Percentiles rank a stretch among this genome's conserved stretches.
phyloP scores from a whole-genome alignment of 345 rosid species.

The Citrus sinensis region DNA sequence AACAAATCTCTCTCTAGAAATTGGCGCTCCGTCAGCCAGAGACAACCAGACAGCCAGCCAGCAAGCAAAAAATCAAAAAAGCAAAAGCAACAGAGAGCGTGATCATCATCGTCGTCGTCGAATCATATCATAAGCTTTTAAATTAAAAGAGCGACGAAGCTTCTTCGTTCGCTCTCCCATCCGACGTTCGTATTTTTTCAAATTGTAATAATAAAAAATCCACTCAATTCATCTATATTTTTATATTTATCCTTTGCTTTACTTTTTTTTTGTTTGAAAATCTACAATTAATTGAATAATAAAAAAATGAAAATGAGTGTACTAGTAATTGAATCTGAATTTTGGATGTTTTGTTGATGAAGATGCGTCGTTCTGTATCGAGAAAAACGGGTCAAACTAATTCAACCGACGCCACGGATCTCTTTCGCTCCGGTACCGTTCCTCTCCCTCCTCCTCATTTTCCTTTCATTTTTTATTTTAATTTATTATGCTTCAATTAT shows the following conservation, averaged over 20 bases:
- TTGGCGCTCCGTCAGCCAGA: not conserved
- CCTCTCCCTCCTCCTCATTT: not conserved
- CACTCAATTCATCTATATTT: not conserved
- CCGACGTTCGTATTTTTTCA: not conserved
- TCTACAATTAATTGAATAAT: too few relatives aligned
- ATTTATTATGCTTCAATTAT: not conserved
- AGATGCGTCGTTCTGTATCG: conserved; percentile 90
- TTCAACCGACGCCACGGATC: conserved; percentile 71
- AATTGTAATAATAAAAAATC: not conserved
- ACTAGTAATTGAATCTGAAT: too few relatives aligned
- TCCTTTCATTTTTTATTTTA: not conserved
- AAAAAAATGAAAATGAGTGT: too few relatives aligned
- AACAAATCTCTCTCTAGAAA: not conserved
- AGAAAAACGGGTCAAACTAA: conserved; percentile 77
- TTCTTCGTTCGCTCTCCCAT: conserved; percentile 12
- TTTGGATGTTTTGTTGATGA: conserved; percentile 2
- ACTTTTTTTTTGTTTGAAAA: too few relatives aligned
- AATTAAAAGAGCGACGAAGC: conserved; percentile 7
- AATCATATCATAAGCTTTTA: too few relatives aligned
- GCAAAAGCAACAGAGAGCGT: too few relatives aligned
- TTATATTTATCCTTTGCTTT: not conserved
- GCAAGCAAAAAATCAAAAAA: too few relatives aligned
- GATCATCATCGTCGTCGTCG: too few relatives aligned
- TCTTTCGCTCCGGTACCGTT: conserved; percentile 76
- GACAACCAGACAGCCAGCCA: not conserved